Base-by-base conservation (phyloP, 225 moss, liverwort and hornwort genomes). In the Anthoceros angustus region DNA sequence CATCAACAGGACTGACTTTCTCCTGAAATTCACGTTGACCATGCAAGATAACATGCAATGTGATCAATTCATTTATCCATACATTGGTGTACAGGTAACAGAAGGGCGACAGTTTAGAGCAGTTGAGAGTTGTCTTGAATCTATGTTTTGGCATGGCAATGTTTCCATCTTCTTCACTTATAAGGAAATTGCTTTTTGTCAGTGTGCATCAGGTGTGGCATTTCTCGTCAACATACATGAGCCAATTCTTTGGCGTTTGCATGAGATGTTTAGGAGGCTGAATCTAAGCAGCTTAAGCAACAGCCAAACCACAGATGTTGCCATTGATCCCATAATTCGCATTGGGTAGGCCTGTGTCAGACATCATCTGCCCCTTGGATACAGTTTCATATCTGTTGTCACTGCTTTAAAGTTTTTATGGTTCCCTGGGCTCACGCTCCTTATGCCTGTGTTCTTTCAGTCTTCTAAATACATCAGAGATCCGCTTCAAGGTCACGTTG, bases 241-340 rank as follows among this genome's bases (percentile, higher is more conserved):
- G 73, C 94, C 94, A 67, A 84, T 91, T 41, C 84, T 95, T 66
- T 95, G 94, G 94, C 90, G 90, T 41, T 75, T 95, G 64, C 94
- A 91, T 73, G 94, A 95, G 63, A 95, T 95, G 94, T 85, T 84
- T 63, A 83, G 75, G 70, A 80, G 74, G 74, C 83, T 84, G 66
- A 79, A 91, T 77, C 69, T 95, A 40, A 77, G 78, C 42, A 86
- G 94, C 42, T 80, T 90, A 62, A 91, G 81, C 64, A 88, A 80
- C 72, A 95, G 90, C 77, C 84, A 91, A 68, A 88, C 86, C 60
- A 95, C 90, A 61, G 94, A 90, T 72, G 94, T 95, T 78, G 91
- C 90, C 45, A 83, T 95, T 42, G 94, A 95, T 70, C 94, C 94
- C 63, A 88, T 85, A 62, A 88, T 95, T 71, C 82, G 65, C 66